Evolutionary conservation across 2,329 filamentous ascomycete species (phyloP).

Genomic region (Diaporthe sp.): DNA sequence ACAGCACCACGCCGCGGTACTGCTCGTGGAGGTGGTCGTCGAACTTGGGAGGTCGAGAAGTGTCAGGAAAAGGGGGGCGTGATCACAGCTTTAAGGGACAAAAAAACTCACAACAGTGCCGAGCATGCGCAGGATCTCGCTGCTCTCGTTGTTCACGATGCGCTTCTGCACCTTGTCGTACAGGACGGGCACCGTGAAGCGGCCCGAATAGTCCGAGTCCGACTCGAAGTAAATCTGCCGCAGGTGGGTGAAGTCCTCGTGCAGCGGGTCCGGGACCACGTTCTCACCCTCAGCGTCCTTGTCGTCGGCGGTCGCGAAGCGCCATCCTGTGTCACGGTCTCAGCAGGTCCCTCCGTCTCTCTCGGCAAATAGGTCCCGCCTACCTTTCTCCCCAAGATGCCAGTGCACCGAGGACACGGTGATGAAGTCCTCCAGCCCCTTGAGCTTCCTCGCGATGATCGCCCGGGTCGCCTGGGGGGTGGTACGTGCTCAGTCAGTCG

Average conservation of each 20-base stretch:
- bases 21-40: constrained; percentile 76
- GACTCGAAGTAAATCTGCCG: constrained; percentile 85
- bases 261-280: constrained; percentile 77
- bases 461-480: constrained; percentile 79
- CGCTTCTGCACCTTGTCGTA: constrained; percentile 82
- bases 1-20: constrained; percentile 74
- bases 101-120: constrained; percentile 72
- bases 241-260: constrained; percentile 78
- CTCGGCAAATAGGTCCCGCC: constrained; percentile 10
- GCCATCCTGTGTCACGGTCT: constrained; percentile 76
- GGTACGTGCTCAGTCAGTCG: background rate
- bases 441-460: constrained; percentile 89
- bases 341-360: background rate
- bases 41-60: constrained; percentile 73
- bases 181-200: constrained; percentile 90
- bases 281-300: constrained; percentile 69
- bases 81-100: background rate
- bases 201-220: constrained; percentile 79
- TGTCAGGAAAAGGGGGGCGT: too few species aligned
- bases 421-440: constrained; percentile 91
- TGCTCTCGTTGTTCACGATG: constrained; percentile 93
- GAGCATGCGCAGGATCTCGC: constrained; percentile 94
- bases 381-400: constrained; percentile 78
- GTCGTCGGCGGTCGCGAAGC: constrained; percentile 78
- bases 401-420: constrained; percentile 88